A percentile compares a stretch with the other conserved stretches of the same genome.
These are phyloP conservation scores for Bryum argenteum DNA, from an alignment of 225 moss, liverwort and hornwort genomes.

Conservation along the genomic window DNA sequence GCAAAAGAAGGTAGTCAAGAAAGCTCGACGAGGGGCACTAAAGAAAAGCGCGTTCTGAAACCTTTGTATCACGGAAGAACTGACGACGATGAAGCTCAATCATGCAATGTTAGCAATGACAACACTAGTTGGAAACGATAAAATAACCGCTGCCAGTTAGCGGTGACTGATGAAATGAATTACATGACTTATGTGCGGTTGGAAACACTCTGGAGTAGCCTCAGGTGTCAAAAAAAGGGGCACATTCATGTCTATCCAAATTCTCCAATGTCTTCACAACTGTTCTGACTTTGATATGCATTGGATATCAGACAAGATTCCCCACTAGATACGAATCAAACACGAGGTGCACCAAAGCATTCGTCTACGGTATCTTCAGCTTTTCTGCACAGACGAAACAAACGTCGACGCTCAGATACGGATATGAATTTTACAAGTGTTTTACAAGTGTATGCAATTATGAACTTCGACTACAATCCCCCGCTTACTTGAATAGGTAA, in stretches of 20 bases:
- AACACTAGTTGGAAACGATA: constrained; percentile 3
- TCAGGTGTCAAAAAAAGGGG: constrained; percentile 45
- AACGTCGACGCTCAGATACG: constrained; percentile 15
- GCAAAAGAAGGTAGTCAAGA: too few species aligned
- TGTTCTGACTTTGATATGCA: constrained; percentile 38
- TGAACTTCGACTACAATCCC: background rate
- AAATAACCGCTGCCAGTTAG: constrained; percentile 10
- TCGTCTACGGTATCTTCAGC: constrained; percentile 37
- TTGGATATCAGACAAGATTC: constrained; percentile 36
- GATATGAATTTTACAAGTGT: background rate
- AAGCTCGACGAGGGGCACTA: too few species aligned
- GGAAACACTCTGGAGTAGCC: constrained; percentile 44
- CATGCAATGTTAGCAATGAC: background rate
- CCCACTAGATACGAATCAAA: constrained; percentile 38
- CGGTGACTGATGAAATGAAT: constrained; percentile 32
- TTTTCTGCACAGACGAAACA: constrained; percentile 51
- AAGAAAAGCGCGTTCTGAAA: too few species aligned
- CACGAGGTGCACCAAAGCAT: constrained; percentile 40
- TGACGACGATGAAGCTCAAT: too few species aligned
- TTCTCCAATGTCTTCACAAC: constrained; percentile 32
- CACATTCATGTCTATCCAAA: constrained; percentile 32
- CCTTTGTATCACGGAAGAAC: too few species aligned
- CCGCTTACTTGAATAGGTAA: constrained; percentile 83
- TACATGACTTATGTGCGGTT: constrained; percentile 37
- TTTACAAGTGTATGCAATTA: too few species aligned